Evolutionary conservation across 805 yeast species (phyloP).

Genomic region (Zygosaccharomyces gambellarensis): DNA sequence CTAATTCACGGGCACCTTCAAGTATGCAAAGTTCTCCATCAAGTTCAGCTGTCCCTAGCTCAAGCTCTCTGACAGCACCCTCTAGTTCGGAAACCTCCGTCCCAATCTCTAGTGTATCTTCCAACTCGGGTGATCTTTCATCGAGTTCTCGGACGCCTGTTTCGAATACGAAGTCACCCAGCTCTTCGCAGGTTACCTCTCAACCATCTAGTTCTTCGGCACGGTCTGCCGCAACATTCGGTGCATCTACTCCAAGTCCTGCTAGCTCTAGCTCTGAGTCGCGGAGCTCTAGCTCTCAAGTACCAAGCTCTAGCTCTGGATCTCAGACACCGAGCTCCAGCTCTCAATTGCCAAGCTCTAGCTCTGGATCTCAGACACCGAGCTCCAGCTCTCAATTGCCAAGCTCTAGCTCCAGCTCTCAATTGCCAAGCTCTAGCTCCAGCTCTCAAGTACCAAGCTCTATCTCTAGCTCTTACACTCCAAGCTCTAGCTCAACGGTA

Average conservation of each 20-base stretch:
- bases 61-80: background rate
- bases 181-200: too few species aligned
- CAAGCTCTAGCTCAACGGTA: background rate
- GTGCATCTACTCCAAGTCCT: too few species aligned
- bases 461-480: background rate
- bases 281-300: background rate
- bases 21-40: background rate
- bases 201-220: too few species aligned
- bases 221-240: too few species aligned
- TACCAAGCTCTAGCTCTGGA: background rate
- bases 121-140: too few species aligned
- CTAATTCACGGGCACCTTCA: background rate
- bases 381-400: background rate
- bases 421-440: background rate
- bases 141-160: too few species aligned
- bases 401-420: background rate
- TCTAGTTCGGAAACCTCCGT: background rate
- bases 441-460: background rate
- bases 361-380: background rate
- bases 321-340: background rate
- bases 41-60: background rate
- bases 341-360: too few species aligned
- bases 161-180: background rate
- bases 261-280: background rate
- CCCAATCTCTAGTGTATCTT: too few species aligned